These are phyloP conservation scores for Verbena officinalis DNA, from an alignment of 257 asterid genomes.

Conservation along the genomic window DNA sequence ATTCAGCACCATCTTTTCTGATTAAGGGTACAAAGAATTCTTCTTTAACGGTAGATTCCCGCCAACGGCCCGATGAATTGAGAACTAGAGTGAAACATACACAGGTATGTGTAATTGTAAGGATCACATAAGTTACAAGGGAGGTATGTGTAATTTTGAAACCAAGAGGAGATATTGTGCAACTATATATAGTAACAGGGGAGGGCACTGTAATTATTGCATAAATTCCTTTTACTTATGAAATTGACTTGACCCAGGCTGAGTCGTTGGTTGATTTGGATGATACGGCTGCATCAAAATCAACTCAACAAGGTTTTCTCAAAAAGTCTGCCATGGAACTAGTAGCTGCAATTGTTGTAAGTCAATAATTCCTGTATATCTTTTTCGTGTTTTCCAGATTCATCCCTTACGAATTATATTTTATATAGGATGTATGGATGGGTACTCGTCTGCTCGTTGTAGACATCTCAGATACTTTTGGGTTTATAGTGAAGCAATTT, in stretches of 20 bases:
- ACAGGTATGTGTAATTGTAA: constrained; percentile 42
- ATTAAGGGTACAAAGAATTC: constrained; percentile 38
- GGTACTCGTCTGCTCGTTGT: constrained; percentile 70
- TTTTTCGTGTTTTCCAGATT: neutral
- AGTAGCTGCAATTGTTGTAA: constrained; percentile 58
- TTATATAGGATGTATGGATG: constrained; percentile 71
- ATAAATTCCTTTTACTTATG: neutral
- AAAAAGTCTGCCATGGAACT: constrained; percentile 51
- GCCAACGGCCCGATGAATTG: constrained; percentile 37
- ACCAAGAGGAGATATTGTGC: too few species aligned
- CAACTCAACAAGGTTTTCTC: constrained; percentile 42
- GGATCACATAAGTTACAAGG: too few species aligned
- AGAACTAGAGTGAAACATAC: constrained; percentile 41
- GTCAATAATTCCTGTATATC: constrained; percentile 28
- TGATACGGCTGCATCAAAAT: constrained; percentile 30
- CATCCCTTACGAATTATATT: constrained; percentile 8
- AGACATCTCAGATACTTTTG: constrained; percentile 48
- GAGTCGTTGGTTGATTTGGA: constrained; percentile 33
- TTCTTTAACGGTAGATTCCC: constrained; percentile 35
- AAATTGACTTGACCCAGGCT: constrained; percentile 33
- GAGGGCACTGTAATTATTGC: neutral
- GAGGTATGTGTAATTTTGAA: too few species aligned
- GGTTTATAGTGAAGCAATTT: constrained; percentile 47
- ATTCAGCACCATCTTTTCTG: constrained; percentile 38
- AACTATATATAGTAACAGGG: too few species aligned